Evolutionary conservation across 768 basidiomycete genomes (phyloP), one percentile per base, ranked within the genome.

Genomic region (Goffeauzyma gilvescens): DNA sequence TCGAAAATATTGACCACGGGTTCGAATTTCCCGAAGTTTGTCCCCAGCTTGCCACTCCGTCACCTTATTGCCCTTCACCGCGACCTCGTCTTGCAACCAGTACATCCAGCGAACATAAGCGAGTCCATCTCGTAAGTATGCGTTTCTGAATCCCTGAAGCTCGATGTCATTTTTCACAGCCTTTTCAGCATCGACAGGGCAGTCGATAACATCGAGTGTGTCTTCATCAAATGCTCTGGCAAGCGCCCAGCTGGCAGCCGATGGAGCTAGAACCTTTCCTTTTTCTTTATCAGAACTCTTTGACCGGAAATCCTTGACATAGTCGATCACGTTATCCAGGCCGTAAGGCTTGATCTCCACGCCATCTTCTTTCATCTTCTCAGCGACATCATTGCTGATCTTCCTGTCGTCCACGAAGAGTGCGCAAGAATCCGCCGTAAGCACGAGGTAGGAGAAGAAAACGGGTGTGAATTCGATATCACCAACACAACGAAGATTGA

Each of bases 401-500:
- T 62, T 62, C 10, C 43, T 17, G 12, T 52, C 50, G 34, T 89
- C 84, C 28, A 87, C 66, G 67, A 90, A 90, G 8, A 90, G 64
- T n/a, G 76, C 54, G 17, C 59, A 58, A n/a, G 59, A 61, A 10
- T 76, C 68, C 7, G 73, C 58, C 3, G 76, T 71, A 30, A 95
- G 69, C 53, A 78, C 81, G 15, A 89, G 65, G 57, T 90, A 96
- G 0, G 81, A 73, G 39, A 80, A 81, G 67, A 93, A 90, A 7
- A 96, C 72, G 0, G 90, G 90, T 58, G 84, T 87, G 68, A 76
- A 83, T 0, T 84, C 83, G 35, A 95, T 78, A 55, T 95, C 89
- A 2, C 74, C 72, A 12, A 43, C 48, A 26, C 87, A 89, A 37
- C 90, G 79, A 41, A 89, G 67, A 57, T 96, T 96, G 25, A 95